Evolutionary conservation across 331 rosid species (phyloP).

Genomic region (Malus hybrid): DNA sequence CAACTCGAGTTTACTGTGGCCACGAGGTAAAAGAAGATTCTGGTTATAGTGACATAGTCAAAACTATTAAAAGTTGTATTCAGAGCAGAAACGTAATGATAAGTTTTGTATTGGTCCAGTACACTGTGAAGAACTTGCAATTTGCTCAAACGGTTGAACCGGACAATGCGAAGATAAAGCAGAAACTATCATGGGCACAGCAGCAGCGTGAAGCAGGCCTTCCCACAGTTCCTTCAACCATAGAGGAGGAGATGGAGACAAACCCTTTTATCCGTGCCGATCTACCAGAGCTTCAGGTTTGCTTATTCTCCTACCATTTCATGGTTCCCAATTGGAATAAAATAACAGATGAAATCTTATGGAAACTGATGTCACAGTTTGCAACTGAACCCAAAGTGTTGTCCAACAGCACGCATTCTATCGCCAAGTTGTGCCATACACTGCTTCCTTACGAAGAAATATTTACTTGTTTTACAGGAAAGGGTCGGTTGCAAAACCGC

Average conservation of each 20-base stretch:
- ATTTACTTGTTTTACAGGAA: constrained; percentile 36
- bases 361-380: not conserved
- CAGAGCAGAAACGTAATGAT: not conserved
- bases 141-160: constrained; percentile 78
- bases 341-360: not conserved
- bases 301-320: not conserved
- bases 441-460: not conserved
- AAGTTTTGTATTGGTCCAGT: constrained; percentile 30
- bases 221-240: constrained; percentile 84
- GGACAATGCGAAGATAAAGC: constrained; percentile 46
- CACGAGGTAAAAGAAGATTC: constrained; percentile 63
- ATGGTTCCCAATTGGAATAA: not conserved
- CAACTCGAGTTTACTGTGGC: constrained; percentile 80
- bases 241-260: constrained; percentile 75
- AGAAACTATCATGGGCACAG: constrained; percentile 76
- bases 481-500: constrained; percentile 52
- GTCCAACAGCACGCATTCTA: not conserved
- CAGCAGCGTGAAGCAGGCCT: constrained; percentile 60
- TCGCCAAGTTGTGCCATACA: not conserved
- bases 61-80: too few relatives aligned
- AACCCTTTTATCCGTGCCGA: constrained; percentile 89
- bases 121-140: constrained; percentile 72
- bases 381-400: not conserved
- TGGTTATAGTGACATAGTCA: not conserved
- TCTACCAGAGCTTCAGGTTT: constrained; percentile 71